A percentile compares a stretch with the other conserved stretches of the same genome.
These are phyloP conservation scores for Macaranga tanarius DNA, from an alignment of 441 rosid species.

Conservation along the genomic window DNA sequence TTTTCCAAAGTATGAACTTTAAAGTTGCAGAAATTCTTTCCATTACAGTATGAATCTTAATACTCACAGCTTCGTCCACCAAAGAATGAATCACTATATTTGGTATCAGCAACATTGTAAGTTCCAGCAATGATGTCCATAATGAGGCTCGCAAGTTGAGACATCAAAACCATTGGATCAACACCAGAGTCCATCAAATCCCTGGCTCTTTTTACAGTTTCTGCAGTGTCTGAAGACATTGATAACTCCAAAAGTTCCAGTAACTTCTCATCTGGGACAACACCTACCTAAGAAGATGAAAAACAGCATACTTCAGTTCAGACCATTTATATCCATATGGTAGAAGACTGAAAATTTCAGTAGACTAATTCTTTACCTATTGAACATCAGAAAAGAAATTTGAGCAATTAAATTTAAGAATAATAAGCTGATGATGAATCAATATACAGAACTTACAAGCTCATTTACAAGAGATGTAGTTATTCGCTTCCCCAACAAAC, in stretches of 20 bases:
- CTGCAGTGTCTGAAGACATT: constrained; percentile 91
- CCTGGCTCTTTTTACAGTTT: constrained; percentile 91
- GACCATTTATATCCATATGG: background rate
- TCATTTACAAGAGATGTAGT: constrained; percentile 85
- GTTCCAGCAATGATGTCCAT: constrained; percentile 98
- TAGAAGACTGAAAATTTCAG: background rate
- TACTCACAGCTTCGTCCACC: constrained; percentile 79
- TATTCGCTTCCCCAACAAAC: constrained; percentile 87
- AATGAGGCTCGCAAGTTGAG: constrained; percentile 94
- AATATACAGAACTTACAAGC: constrained; percentile 62
- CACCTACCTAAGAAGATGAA: constrained; percentile 65
- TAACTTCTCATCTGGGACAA: constrained; percentile 90
- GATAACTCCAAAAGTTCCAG: constrained; percentile 93
- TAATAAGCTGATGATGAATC: constrained; percentile 11
- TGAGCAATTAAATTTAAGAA: constrained; percentile 8
- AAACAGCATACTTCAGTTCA: constrained; percentile 13
- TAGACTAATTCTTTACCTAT: background rate
- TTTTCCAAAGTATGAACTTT: constrained; percentile 3
- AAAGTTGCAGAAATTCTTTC: background rate
- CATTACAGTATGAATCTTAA: background rate
- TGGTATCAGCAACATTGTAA: constrained; percentile 50
- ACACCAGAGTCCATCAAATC: constrained; percentile 93
- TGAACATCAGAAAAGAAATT: background rate
- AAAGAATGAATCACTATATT: constrained; percentile 46
- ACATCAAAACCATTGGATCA: constrained; percentile 93